phyloP scores from a whole-genome alignment of 306 rosid species.

The Casuarina cunninghamiana region DNA sequence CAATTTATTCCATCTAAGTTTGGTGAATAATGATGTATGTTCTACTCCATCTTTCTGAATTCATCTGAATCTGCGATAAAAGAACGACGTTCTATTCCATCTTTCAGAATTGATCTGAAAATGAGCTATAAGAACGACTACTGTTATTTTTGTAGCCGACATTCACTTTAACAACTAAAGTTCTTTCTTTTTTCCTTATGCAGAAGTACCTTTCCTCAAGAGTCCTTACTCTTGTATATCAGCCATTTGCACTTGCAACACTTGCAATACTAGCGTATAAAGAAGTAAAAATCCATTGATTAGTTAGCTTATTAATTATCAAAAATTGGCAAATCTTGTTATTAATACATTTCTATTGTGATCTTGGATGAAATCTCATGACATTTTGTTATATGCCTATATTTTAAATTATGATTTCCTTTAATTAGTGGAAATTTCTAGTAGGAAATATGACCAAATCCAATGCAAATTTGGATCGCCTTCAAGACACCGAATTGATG shows the following conservation, averaged over 20 bases:
- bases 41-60: too few relatives aligned
- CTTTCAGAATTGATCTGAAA: not conserved
- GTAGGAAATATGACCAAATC: too few relatives aligned
- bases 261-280: constrained; percentile 48
- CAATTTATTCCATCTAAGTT: not conserved
- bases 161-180: not conserved
- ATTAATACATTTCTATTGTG: constrained; percentile 44
- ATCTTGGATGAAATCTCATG: constrained; percentile 65
- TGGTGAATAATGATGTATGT: not conserved
- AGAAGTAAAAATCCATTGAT: constrained; percentile 66
- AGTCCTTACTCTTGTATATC: constrained; percentile 81
- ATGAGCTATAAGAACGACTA: not conserved
- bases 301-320: too few relatives aligned
- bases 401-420: too few relatives aligned
- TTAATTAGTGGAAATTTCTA: too few relatives aligned
- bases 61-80: too few relatives aligned
- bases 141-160: not conserved
- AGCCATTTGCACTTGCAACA: constrained; percentile 81
- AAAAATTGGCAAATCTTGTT: constrained; percentile 65
- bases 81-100: not conserved
- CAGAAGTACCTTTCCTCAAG: constrained; percentile 81
- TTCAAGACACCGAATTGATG: too few relatives aligned
- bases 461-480: too few relatives aligned
- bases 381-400: too few relatives aligned
- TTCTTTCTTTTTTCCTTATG: constrained; percentile 13